These are phyloP conservation scores for Lichtheimia ramosa DNA, from an alignment of 371 early-diverging fungal species.

Conservation along the genomic window DNA sequence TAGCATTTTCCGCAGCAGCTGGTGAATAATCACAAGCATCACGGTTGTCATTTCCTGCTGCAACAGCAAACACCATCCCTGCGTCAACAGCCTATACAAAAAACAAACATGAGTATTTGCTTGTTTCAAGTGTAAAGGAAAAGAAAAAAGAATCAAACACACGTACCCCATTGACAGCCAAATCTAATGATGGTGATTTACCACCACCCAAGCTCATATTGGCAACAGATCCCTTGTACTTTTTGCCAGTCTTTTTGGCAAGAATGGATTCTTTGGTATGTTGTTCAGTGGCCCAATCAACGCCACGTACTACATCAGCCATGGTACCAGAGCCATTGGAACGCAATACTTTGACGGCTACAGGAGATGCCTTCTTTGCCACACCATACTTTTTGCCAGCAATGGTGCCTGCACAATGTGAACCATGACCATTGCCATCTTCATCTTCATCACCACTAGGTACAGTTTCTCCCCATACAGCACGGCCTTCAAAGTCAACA, in stretches of 20 bases:
- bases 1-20: constrained; percentile 80
- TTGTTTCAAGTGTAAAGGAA: neutral
- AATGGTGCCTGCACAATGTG: constrained; percentile 93
- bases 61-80: constrained; percentile 91
- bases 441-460: constrained; percentile 68
- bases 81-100: constrained; percentile 60
- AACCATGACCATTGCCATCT: constrained; percentile 87
- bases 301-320: constrained; percentile 72
- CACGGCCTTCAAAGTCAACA: constrained; percentile 85
- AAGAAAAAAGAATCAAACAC: neutral
- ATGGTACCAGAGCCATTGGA: constrained; percentile 80
- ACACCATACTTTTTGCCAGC: constrained; percentile 85
- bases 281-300: constrained; percentile 58
- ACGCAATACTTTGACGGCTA: constrained; percentile 89
- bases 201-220: constrained; percentile 95
- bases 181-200: constrained; percentile 75
- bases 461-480: constrained; percentile 75
- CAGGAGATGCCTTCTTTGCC: constrained; percentile 86
- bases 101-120: neutral
- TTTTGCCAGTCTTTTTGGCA: constrained; percentile 43
- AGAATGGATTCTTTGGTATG: constrained; percentile 46
- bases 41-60: constrained; percentile 95
- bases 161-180: constrained; percentile 69
- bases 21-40: constrained; percentile 97
- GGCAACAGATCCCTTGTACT: constrained; percentile 76